phyloP scores from a whole-genome alignment of 2,329 filamentous ascomycete species.

The Colletotrichum costaricense region DNA sequence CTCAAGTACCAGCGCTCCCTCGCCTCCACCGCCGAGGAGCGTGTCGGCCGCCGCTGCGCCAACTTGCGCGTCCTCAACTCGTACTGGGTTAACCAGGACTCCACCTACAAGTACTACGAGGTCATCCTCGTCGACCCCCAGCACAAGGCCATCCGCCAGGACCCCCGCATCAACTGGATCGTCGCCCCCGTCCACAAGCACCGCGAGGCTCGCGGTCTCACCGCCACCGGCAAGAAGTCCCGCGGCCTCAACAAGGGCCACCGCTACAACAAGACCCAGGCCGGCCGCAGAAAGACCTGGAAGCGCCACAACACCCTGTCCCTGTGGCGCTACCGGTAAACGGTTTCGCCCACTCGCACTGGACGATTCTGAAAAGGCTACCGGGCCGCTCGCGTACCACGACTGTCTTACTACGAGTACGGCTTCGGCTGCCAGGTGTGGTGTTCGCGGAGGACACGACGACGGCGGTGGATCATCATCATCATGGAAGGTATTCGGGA shows the following conservation, averaged over 20 bases:
- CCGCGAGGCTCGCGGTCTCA: conserved; percentile 97
- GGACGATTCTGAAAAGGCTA: conserved; percentile 4
- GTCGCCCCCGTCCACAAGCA: conserved; percentile 99
- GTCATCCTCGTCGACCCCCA: conserved; percentile 99
- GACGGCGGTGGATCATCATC: conserved; percentile 21
- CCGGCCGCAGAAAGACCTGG: conserved; percentile 99
- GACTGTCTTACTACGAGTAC: not conserved
- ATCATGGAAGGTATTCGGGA: conserved; percentile 28
- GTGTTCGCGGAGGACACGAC: conserved; percentile 25
- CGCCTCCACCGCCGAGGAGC: conserved; percentile 97
- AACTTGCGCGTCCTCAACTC: conserved; percentile 99
- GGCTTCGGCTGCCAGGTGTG: conserved; percentile 15
- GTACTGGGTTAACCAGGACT: conserved; percentile 99
- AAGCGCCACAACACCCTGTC: conserved; percentile 99
- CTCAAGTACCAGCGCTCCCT: conserved; percentile 99
- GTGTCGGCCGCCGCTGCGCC: conserved; percentile 98
- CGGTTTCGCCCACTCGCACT: conserved; percentile 28
- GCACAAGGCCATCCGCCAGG: conserved; percentile 99
- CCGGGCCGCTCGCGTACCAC: not conserved
- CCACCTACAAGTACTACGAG: conserved; percentile 99
- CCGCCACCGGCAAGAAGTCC: conserved; percentile 99
- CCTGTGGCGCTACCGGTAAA: conserved; percentile 97
- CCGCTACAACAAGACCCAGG: conserved; percentile 97
- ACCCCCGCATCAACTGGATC: conserved; percentile 99
- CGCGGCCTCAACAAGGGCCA: conserved; percentile 99